Evolutionary conservation across 1,284 basidiomycete genomes (phyloP).

Genomic region (Sanghuangporus sanghuang): DNA sequence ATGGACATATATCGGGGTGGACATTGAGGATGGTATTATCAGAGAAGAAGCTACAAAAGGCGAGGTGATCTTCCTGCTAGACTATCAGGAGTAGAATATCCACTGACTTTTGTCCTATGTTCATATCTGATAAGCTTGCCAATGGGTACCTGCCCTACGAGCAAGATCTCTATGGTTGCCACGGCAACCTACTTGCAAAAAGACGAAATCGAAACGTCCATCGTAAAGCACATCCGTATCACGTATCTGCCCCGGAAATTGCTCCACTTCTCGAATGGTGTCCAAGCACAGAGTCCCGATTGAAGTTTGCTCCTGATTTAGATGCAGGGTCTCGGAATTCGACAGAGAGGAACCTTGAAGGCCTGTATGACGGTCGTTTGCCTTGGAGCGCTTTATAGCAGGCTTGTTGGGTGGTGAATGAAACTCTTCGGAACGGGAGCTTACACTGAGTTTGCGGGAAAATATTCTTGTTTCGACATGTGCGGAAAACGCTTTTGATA

Average conservation of each 20-base stretch:
- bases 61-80: conserved; percentile 51
- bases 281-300: conserved; percentile 37
- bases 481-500: too few species aligned
- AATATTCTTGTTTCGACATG: too few species aligned
- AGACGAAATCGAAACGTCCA: conserved; percentile 74
- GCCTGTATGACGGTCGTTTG: conserved; percentile 5
- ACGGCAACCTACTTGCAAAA: conserved; percentile 71
- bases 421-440: too few species aligned
- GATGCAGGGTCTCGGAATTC: neutral
- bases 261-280: conserved; percentile 82
- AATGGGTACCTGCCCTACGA: conserved; percentile 79
- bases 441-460: neutral
- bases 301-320: neutral
- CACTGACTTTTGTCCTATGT: too few species aligned
- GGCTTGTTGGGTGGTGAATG: neutral
- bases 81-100: too few species aligned
- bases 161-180: conserved; percentile 84
- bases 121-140: conserved; percentile 34
- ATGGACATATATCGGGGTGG: conserved; percentile 85
- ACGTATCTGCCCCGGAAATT: conserved; percentile 74
- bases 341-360: neutral
- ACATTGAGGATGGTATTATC: conserved; percentile 55
- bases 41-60: conserved; percentile 54
- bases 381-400: conserved; percentile 5
- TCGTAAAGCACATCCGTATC: conserved; percentile 81